Evolutionary conservation across 2,329 filamentous ascomycete genomes (phyloP).

Genomic region (Colletotrichum liriopes): DNA sequence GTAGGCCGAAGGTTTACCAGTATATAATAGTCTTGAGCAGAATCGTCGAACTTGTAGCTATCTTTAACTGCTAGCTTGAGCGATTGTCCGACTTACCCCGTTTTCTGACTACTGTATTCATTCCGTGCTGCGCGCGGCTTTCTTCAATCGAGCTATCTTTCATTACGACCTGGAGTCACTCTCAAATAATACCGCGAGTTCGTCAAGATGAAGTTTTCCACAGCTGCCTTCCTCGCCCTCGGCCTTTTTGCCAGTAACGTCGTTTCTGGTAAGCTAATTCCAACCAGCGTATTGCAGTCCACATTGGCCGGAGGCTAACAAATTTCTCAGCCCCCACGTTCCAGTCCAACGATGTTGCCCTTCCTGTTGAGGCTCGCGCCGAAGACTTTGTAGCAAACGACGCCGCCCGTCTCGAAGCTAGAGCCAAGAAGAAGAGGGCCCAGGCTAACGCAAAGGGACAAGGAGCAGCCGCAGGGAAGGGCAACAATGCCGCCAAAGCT

Average conservation of each 20-base stretch:
- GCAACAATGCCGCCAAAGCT: slow-evolving; percentile 2
- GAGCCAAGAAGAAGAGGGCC: not conserved
- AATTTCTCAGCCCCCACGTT: slow-evolving; percentile 11
- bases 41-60: not conserved
- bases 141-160: slow-evolving; percentile 11
- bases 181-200: not conserved
- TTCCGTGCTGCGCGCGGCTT: slow-evolving; percentile 42
- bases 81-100: not conserved
- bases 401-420: slow-evolving; percentile 20
- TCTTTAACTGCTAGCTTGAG: accelerated
- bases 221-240: slow-evolving; percentile 27
- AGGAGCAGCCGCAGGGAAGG: slow-evolving; percentile 15
- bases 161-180: slow-evolving; percentile 36
- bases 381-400: slow-evolving; percentile 20
- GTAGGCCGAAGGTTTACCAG: not conserved
- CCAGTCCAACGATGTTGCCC: slow-evolving; percentile 18
- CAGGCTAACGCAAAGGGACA: not conserved
- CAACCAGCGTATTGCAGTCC: too few relatives aligned
- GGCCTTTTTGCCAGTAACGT: slow-evolving; percentile 36
- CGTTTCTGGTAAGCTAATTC: slow-evolving; percentile 23
- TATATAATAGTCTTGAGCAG: not conserved
- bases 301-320: not conserved
- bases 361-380: slow-evolving; percentile 28
- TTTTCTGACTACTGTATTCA: slow-evolving; percentile 15
- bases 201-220: slow-evolving; percentile 37